Conservation (phyloP, 148 eudicot species). For the Polygonum maritimum region DNA sequence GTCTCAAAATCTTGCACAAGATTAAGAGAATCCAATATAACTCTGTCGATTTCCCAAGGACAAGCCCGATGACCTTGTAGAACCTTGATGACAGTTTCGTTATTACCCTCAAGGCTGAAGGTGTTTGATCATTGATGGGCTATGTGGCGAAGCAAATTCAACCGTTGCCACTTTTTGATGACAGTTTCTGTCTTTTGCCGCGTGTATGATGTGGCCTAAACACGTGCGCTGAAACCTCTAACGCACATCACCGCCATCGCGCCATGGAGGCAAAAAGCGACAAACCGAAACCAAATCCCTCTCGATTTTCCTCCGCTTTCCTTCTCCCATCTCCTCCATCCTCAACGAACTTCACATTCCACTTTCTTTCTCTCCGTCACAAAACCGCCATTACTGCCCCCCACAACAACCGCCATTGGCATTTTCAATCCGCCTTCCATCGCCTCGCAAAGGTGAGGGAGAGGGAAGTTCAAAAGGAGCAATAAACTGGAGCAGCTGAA, state of each 20-base stretch:
- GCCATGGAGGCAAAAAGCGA: neutral
- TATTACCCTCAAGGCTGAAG: too few relatives aligned
- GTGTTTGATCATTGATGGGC: too few relatives aligned
- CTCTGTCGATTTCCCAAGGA: too few relatives aligned
- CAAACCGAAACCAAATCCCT: neutral
- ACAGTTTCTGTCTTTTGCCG: too few relatives aligned
- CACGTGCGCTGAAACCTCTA: neutral
- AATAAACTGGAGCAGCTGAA: constrained; percentile 71
- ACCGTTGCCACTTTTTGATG: too few relatives aligned
- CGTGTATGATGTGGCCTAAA: neutral
- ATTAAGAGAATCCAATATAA: too few relatives aligned
- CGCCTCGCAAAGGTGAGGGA: neutral
- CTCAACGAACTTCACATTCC: neutral
- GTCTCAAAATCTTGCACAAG: too few relatives aligned
- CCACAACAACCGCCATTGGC: neutral
- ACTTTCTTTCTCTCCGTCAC: neutral
- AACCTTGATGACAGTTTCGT: too few relatives aligned
- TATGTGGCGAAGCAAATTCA: too few relatives aligned
- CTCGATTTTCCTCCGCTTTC: constrained; percentile 2
- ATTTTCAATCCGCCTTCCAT: neutral
- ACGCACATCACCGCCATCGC: neutral
- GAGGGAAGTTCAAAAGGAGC: neutral
- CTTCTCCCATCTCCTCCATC: neutral
- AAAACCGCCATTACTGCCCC: neutral
- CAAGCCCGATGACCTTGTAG: too few relatives aligned